phyloP scores from a whole-genome alignment of 257 asterid genomes.

The Lavandula angustifolia region DNA sequence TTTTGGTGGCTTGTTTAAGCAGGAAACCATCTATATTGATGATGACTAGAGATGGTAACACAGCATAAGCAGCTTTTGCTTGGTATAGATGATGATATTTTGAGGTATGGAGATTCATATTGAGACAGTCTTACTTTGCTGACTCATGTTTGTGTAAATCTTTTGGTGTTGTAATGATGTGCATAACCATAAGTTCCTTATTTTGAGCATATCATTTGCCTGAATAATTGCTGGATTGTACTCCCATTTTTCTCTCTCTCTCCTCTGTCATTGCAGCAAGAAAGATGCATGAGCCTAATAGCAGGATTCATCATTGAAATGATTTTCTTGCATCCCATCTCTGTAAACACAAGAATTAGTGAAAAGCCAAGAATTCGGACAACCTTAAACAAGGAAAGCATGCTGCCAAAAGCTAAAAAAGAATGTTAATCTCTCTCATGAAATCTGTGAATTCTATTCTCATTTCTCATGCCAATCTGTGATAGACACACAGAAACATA shows the following conservation, averaged over 20 bases:
- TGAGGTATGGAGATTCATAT: conserved; percentile 27
- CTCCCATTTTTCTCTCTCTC: not conserved
- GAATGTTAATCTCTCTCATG: conserved; percentile 17
- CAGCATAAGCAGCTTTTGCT: conserved; percentile 9
- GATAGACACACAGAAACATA: not conserved
- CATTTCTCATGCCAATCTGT: conserved; percentile 13
- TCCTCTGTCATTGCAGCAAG: conserved; percentile 5
- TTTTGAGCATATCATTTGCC: conserved; percentile 13
- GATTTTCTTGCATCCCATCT: not conserved
- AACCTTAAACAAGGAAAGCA: conserved; percentile 20
- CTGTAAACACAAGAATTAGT: not conserved
- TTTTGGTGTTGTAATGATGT: conserved; percentile 31
- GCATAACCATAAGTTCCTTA: conserved; percentile 26
- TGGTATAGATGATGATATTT: conserved; percentile 31
- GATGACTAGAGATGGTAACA: conserved; percentile 52
- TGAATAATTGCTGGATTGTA: conserved; percentile 13
- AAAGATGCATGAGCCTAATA: not conserved
- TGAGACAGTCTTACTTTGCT: conserved; percentile 20
- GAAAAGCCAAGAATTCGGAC: conserved; percentile 1
- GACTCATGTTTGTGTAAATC: conserved; percentile 18
- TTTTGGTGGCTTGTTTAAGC: conserved; percentile 87
- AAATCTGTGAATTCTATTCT: conserved; percentile 10
- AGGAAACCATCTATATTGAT: conserved; percentile 90
- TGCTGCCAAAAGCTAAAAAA: conserved; percentile 3
- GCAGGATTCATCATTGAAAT: no score